Base-by-base conservation (phyloP, 2,329 filamentous ascomycete species). In the Aschersonia sp. region DNA sequence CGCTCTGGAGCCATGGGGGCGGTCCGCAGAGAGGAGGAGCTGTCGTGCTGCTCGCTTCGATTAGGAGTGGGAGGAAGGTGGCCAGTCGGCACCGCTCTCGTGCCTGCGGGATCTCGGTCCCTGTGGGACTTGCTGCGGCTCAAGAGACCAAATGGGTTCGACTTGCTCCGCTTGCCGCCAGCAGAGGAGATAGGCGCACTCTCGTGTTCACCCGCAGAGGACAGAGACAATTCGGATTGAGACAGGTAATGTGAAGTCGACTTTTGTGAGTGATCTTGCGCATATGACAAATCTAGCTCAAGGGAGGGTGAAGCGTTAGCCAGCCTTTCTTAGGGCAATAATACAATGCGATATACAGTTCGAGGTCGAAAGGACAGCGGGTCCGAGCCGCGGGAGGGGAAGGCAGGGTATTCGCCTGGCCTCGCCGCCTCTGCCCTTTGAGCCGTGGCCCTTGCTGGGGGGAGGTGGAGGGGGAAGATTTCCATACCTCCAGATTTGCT, bases 1-100 rank as follows among this genome's bases (percentile, higher is more conserved):
- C 81, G 76, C 49, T 88, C 85, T 55, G 78, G 75, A 39, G 65
- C 75, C 35, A 80, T 63, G 1, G 83, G 79, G 8, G 84, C 77
- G 1, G 81, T 81, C 59, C 74, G 81, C 46, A 79, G 67, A 37
- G 63, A 56, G 7, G 60, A 52, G 35, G 56, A 55, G 48, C 57
- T 60, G 43, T 64, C 60, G 47, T 59, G 49, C 5, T 56, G 35
- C 41, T 62, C 53, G 45, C 56, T 55, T 43, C 59, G 59, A 51
- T 55, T 57, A 6, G 56, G 49, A 43, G 57, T 35, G 33, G 51
- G 51, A 11, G 52, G 53, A 35, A 56, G 47, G 14, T 54, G 22
- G 22, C 22, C 53, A 30, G 50, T 51, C n/a, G 59, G 57, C 44
- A 58, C 56, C 42, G 66, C 61, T 50, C 64, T 66, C 41, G 65